Percentiles rank a stretch among this genome's conserved stretches.
Evolutionary conservation across 441 rosid genomes (phyloP).

Genomic region (Jatropha podagrica): DNA sequence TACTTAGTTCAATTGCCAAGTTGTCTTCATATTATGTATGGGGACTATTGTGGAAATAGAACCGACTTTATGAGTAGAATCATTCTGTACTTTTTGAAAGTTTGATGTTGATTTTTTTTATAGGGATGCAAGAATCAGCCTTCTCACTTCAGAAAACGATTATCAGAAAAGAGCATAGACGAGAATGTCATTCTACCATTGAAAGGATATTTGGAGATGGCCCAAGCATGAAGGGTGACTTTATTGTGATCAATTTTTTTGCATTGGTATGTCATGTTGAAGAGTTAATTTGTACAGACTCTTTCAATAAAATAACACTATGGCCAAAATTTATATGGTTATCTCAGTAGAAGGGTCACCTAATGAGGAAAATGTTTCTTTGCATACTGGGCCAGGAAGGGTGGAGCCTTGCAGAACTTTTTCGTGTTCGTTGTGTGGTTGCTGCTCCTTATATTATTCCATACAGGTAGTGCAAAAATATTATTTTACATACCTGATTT

Average conservation of each 20-base stretch:
- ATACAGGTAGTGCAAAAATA: conserved; percentile 55
- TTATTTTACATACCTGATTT: not conserved
- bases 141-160: conserved; percentile 44
- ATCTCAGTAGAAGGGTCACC: conserved; percentile 7
- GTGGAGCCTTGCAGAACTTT: conserved; percentile 93
- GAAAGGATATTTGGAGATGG: conserved; percentile 54
- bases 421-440: conserved; percentile 62
- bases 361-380: conserved; percentile 11
- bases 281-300: not conserved
- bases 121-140: conserved; percentile 32
- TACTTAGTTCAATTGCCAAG: not conserved
- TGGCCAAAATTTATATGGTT: conserved; percentile 8
- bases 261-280: conserved; percentile 60
- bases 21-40: not conserved
- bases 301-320: conserved; percentile 11
- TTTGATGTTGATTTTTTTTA: conserved; percentile 15
- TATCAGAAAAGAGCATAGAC: conserved; percentile 51
- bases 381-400: conserved; percentile 63
- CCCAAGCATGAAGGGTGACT: conserved; percentile 55
- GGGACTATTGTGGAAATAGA: not conserved
- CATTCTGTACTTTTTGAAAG: not conserved
- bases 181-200: conserved; percentile 58
- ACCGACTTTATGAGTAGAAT: not conserved
- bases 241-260: conserved; percentile 80
- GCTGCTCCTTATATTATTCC: conserved; percentile 97